Percentiles rank a stretch among this genome's conserved stretches.
Evolutionary conservation across 1,284 basidiomycete genomes (phyloP).

Genomic region (Gomphus sp.): DNA sequence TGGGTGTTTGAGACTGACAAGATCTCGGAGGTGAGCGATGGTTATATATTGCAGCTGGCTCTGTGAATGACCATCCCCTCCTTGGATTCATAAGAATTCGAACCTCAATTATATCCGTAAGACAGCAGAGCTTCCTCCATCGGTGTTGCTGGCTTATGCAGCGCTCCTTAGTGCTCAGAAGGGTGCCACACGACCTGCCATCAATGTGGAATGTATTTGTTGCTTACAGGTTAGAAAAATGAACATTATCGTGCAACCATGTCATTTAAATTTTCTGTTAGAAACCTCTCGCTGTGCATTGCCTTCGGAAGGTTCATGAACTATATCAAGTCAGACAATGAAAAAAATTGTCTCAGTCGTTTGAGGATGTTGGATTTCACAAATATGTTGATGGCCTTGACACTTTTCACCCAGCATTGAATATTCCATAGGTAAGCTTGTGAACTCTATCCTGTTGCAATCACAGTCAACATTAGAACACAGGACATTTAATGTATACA

Average conservation of each 20-base stretch:
- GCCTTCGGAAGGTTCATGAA: constrained; percentile 58
- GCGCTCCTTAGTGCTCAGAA: constrained; percentile 57
- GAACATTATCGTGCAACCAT: background rate
- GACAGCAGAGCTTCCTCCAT: constrained; percentile 73
- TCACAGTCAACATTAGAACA: background rate
- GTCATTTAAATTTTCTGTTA: constrained; percentile 19
- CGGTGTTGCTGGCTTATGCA: constrained; percentile 65
- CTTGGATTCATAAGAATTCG: background rate
- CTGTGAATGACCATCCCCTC: constrained; percentile 35
- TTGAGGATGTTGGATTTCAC: constrained; percentile 61
- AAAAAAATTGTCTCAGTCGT: constrained; percentile 63
- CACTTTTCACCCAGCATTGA: constrained; percentile 61
- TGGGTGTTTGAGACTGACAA: constrained; percentile 46
- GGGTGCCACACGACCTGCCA: constrained; percentile 45
- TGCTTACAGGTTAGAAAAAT: constrained; percentile 67
- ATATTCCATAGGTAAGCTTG: constrained; percentile 55
- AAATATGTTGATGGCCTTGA: constrained; percentile 35
- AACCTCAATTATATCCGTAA: constrained; percentile 19
- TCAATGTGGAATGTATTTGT: constrained; percentile 66
- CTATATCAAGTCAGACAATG: constrained; percentile 40
- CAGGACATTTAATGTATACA: constrained; percentile 68
- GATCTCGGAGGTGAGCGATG: constrained; percentile 73
- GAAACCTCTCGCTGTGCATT: constrained; percentile 78
- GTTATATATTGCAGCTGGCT: constrained; percentile 72
- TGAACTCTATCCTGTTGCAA: background rate